phyloP scores from a whole-genome alignment of 805 yeast species.

The Lipomyces spencermartinsiae region DNA sequence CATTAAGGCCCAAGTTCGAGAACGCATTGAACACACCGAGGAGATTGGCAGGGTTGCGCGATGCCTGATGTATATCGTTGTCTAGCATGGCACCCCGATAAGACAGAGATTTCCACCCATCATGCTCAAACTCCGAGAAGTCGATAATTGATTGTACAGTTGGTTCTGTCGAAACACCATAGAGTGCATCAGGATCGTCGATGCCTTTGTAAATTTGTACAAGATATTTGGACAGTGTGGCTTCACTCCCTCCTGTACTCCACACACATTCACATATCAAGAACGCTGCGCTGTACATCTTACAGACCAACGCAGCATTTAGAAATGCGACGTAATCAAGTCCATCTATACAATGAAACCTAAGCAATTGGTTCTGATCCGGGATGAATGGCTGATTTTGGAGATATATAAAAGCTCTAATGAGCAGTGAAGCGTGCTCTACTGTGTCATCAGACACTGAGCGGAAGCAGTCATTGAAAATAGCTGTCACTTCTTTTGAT shows the following conservation, averaged over 20 bases:
- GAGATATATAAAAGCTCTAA: conserved; percentile 31
- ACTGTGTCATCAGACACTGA: conserved; percentile 14
- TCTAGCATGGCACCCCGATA: conserved; percentile 66
- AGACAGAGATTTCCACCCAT: conserved; percentile 52
- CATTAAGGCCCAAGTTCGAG: conserved; percentile 60
- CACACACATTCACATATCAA: conserved; percentile 44
- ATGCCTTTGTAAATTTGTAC: conserved; percentile 56
- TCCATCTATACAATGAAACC: conserved; percentile 24
- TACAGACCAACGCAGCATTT: conserved; percentile 40
- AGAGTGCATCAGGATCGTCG: conserved; percentile 66
- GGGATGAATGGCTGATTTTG: conserved; percentile 15
- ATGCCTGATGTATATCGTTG: not conserved
- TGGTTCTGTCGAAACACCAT: conserved; percentile 68
- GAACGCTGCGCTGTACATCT: conserved; percentile 45
- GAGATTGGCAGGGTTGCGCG: conserved; percentile 16
- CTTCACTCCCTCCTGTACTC: conserved; percentile 37
- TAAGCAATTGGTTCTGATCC: conserved; percentile 37
- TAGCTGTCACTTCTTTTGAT: conserved; percentile 9
- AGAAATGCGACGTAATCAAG: conserved; percentile 39
- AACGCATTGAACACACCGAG: conserved; percentile 50
- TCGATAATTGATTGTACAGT: conserved; percentile 59
- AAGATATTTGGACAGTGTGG: conserved; percentile 35
- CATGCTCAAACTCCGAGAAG: conserved; percentile 31
- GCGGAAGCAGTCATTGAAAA: conserved; percentile 21
- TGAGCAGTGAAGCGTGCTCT: conserved; percentile 23